A percentile compares a stretch with the other conserved stretches of the same genome.
These are phyloP conservation scores for Cichorium intybus DNA, from an alignment of 140 eudicot species.

Conservation along the genomic window DNA sequence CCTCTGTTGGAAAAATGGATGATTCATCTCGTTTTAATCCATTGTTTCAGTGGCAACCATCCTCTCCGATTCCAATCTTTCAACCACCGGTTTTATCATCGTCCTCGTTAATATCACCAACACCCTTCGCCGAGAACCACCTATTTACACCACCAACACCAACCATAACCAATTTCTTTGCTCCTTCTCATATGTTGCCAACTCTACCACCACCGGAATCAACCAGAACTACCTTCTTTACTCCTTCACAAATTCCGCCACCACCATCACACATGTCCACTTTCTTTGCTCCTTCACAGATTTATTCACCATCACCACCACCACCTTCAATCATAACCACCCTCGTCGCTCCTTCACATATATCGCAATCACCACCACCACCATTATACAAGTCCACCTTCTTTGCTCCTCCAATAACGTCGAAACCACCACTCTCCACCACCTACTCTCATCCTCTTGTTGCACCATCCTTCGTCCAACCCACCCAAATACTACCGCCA, in stretches of 20 bases:
- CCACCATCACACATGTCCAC: not conserved
- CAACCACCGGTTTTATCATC: not conserved
- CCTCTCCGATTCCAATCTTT: slow-evolving; percentile 7
- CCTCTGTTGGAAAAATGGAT: slow-evolving; percentile 1
- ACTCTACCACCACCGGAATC: not conserved
- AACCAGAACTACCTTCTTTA: not conserved
- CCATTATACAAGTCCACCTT: not conserved
- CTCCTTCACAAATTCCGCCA: not conserved
- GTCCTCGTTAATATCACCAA: not conserved
- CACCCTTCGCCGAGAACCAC: not conserved
- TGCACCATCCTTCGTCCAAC: not conserved
- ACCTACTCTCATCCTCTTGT: not conserved
- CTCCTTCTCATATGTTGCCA: not conserved
- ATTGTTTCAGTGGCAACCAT: not conserved
- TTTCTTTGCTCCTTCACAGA: not conserved
- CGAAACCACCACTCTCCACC: slow-evolving; percentile 1
- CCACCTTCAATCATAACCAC: not conserved
- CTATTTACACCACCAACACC: slow-evolving; percentile 1
- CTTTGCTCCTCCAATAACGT: not conserved
- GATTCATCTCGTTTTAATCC: not conserved
- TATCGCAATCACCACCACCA: not conserved
- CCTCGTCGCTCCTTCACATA: not conserved
- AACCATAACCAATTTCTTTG: not conserved
- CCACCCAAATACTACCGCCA: not conserved
- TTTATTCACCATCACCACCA: not conserved